Evolutionary conservation across 768 basidiomycete species (phyloP), one percentile per base, ranked within the genome.

Genomic region (Tulasnella sp.): DNA sequence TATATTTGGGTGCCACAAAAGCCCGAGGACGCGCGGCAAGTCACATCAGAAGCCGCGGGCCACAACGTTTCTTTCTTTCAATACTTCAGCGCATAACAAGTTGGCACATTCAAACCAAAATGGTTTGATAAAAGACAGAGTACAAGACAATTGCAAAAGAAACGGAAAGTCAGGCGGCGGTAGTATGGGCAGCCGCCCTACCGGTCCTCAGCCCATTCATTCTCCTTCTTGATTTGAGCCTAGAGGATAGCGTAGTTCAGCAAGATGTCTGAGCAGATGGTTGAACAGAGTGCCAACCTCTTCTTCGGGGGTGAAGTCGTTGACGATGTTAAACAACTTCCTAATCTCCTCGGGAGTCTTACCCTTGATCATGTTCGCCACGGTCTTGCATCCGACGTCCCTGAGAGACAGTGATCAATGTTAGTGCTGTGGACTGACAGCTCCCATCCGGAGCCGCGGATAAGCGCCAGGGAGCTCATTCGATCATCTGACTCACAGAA

Each of bases 281-380:
- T 49, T 57, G 41, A 51, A 49, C 46, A 55, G 19, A 21, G 1
- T 21, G 7, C 74, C 48, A 48, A 92, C 94, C 84, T 99, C 96
- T 71, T 98, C 96, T 70, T 99, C 96, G 19, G 94, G 92, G 3
- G 96, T 98, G 69, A 99, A 99, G 73, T 97, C 96, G 70, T 92
- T 92, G 30, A 90, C 87, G 64, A 93, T 92, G 80, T 96, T 94
- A 77, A 92, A 97, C 55, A 98, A 81, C 69, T 97, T 97, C 60
- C 94, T 85, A 65, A 99, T 98, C 75, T 98, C 96, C 72, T 98
- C 96, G 22, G 96, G 96, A 2, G 93, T 94, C 81, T 99, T 99
- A 31, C 96, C 96, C 77, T 99, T 98, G 80, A 99, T 98, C 96
- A 98, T 99, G 79, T 98, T 98, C 12, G 96, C 96, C 3, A 96